Percentiles rank a stretch among this genome's conserved stretches.
Conservation (phyloP, 495 filamentous ascomycete species). For the Immersiella caudata region DNA sequence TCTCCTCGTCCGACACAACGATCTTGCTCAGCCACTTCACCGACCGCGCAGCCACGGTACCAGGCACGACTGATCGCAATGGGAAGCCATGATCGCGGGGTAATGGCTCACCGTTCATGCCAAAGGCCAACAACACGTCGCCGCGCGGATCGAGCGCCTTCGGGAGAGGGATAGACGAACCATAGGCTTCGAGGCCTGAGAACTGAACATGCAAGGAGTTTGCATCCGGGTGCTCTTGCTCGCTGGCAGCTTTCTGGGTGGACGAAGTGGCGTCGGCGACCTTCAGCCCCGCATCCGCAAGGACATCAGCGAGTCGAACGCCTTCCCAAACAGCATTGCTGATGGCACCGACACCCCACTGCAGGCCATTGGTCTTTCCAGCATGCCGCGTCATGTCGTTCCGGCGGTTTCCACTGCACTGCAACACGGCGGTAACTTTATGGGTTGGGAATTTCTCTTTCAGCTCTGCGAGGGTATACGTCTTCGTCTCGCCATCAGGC, state of each 20-base stretch:
- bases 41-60: slow-evolving; percentile 61
- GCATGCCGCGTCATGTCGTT: slow-evolving; percentile 61
- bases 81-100: slow-evolving; percentile 63
- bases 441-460: slow-evolving; percentile 53
- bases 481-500: slow-evolving; percentile 52
- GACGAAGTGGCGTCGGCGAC: slow-evolving; percentile 18
- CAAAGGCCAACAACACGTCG: slow-evolving; percentile 64
- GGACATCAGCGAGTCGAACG: slow-evolving; percentile 58
- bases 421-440: slow-evolving; percentile 59
- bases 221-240: slow-evolving; percentile 28
- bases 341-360: slow-evolving; percentile 63
- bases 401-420: slow-evolving; percentile 65
- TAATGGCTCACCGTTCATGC: slow-evolving; percentile 62
- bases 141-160: slow-evolving; percentile 56
- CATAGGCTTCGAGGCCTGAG: slow-evolving; percentile 61
- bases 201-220: slow-evolving; percentile 59
- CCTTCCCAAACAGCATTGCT: slow-evolving; percentile 66
- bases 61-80: slow-evolving; percentile 62
- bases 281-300: slow-evolving; percentile 55
- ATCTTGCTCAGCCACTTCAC: slow-evolving; percentile 70
- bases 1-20: slow-evolving; percentile 60
- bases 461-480: slow-evolving; percentile 57
- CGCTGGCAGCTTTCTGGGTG: slow-evolving; percentile 17
- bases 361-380: slow-evolving; percentile 58
- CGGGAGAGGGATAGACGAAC: slow-evolving; percentile 60